A percentile compares a stretch with the other conserved stretches of the same genome.
These are phyloP conservation scores for Cucurbita ficifolia DNA, from an alignment of 306 rosid species.

Conservation along the genomic window DNA sequence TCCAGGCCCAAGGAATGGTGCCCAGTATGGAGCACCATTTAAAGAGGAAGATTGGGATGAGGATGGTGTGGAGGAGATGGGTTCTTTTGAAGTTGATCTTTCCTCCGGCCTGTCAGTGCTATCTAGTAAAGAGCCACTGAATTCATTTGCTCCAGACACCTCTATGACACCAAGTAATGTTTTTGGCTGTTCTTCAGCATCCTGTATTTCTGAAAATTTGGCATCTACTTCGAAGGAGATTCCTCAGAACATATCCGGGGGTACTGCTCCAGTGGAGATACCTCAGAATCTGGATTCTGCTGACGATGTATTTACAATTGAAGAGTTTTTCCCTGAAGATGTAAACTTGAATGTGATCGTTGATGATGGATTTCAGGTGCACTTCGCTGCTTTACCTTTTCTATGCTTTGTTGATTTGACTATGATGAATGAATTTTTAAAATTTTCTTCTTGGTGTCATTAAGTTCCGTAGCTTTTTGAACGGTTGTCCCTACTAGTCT, in stretches of 20 bases:
- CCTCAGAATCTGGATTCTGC: not conserved
- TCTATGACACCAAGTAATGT: constrained; percentile 4
- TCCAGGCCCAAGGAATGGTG: constrained; percentile 53
- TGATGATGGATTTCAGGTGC: constrained; percentile 25
- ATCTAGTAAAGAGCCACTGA: constrained; percentile 3
- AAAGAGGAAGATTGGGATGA: constrained; percentile 52
- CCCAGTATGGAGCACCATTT: constrained; percentile 49
- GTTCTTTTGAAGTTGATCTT: constrained; percentile 10
- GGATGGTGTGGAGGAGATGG: constrained; percentile 26
- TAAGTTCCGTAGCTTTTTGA: not conserved
- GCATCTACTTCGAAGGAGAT: constrained; percentile 3
- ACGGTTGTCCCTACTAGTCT: not conserved
- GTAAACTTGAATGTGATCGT: not conserved
- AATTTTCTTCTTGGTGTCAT: not conserved
- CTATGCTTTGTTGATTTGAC: not conserved
- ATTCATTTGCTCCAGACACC: constrained; percentile 12
- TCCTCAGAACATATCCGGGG: not conserved
- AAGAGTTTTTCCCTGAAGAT: constrained; percentile 8
- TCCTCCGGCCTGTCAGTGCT: constrained; percentile 4
- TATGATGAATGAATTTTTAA: not conserved
- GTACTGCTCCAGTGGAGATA: constrained; percentile 1
- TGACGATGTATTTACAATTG: constrained; percentile 9
- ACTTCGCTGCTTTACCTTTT: not conserved
- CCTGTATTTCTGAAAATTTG: constrained; percentile 20
- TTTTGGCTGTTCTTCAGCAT: constrained; percentile 15